These are phyloP conservation scores for Voacanga thouarsii DNA, from an alignment of 257 asterid species.

Conservation along the genomic window DNA sequence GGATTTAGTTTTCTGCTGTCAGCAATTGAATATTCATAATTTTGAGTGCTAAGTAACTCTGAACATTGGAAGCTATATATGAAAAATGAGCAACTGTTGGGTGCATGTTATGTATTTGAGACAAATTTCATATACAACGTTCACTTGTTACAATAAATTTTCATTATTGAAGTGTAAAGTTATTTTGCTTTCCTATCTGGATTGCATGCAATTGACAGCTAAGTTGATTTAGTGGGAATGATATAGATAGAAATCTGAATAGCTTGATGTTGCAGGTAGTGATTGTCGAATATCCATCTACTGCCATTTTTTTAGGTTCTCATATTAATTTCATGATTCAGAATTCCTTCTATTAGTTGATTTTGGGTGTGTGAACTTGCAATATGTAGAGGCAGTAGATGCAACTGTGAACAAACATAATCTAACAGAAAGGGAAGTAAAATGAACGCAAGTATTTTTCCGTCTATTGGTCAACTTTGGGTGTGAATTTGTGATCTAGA, in stretches of 20 bases:
- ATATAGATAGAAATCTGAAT: too few species aligned
- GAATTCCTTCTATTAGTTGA: neutral
- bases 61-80: neutral
- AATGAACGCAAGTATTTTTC: neutral
- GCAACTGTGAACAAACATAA: neutral
- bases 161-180: neutral
- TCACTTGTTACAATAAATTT: neutral
- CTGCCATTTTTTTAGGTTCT: neutral
- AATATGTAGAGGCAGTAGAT: neutral
- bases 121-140: neutral
- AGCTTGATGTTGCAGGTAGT: too few species aligned
- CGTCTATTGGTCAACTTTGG: neutral
- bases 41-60: neutral
- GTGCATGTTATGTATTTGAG: neutral
- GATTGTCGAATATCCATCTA: too few species aligned
- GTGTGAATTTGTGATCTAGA: neutral
- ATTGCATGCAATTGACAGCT: neutral
- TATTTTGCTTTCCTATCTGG: neutral
- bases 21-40: neutral
- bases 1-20: slow-evolving; percentile 1
- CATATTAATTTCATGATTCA: neutral
- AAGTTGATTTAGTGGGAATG: neutral
- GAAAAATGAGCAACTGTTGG: too few species aligned
- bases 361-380: too few species aligned
- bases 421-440: neutral